Evolutionary conservation across 768 basidiomycete genomes (phyloP).

Genomic region (Boletus subcaerulescens): DNA sequence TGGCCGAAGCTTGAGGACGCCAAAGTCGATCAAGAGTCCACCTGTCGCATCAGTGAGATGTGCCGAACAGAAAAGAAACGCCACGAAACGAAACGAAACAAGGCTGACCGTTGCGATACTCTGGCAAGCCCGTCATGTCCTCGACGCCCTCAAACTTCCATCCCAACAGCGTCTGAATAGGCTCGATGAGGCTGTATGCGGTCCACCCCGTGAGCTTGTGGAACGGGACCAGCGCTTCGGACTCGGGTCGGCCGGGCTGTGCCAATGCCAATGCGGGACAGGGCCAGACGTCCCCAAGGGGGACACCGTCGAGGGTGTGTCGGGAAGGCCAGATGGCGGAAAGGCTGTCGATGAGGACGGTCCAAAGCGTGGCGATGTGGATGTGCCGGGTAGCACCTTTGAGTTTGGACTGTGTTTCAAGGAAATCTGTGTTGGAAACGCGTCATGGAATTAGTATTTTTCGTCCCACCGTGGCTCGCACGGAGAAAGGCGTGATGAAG

Average conservation of each 20-base stretch:
- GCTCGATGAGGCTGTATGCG: slow-evolving; percentile 84
- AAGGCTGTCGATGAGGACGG: slow-evolving; percentile 75
- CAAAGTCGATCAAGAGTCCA: slow-evolving; percentile 83
- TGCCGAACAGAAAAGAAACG: not conserved
- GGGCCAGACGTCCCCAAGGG: slow-evolving; percentile 94
- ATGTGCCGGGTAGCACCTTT: slow-evolving; percentile 46
- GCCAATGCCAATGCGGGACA: slow-evolving; percentile 54
- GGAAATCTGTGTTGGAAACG: slow-evolving; percentile 50
- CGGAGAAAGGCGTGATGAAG: not conserved
- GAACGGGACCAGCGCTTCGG: slow-evolving; percentile 81
- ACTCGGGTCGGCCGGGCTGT: slow-evolving; percentile 36
- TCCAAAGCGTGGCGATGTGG: slow-evolving; percentile 78
- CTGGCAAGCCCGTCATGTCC: slow-evolving; percentile 89
- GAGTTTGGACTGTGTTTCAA: slow-evolving; percentile 51
- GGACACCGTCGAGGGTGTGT: slow-evolving; percentile 57
- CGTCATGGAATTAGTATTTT: not conserved
- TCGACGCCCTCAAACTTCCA: slow-evolving; percentile 84
- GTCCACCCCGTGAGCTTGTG: slow-evolving; percentile 97
- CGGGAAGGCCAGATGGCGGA: slow-evolving; percentile 88
- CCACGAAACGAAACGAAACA: not conserved
- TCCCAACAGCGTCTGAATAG: slow-evolving; percentile 68
- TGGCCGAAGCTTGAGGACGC: slow-evolving; percentile 68
- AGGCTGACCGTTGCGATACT: slow-evolving; percentile 80
- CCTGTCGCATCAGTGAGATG: slow-evolving; percentile 45
- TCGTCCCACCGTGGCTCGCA: not conserved